These are phyloP conservation scores for Paramecium octaurelia DNA, from an alignment of 73 alveolate species.

Conservation along the genomic window DNA sequence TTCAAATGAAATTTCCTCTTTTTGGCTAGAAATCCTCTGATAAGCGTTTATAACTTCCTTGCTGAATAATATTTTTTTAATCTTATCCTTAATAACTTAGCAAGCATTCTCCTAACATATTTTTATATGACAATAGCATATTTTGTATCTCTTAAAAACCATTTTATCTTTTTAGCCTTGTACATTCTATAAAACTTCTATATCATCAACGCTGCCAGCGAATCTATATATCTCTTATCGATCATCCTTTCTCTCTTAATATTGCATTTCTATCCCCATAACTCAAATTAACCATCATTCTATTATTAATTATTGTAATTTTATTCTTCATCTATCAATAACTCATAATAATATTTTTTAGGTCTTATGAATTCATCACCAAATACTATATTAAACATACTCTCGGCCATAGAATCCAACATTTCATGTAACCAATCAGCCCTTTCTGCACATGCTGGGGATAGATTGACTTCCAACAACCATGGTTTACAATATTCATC, in stretches of 20 bases:
- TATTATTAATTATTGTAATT: slow-evolving; percentile 46
- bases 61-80: background rate
- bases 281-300: slow-evolving; percentile 39
- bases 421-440: slow-evolving; percentile 76
- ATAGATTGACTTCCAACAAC: slow-evolving; percentile 77
- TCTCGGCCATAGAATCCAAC: slow-evolving; percentile 76
- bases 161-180: background rate
- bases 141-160: slow-evolving; percentile 26
- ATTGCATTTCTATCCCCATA: slow-evolving; percentile 66
- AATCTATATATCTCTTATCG: slow-evolving; percentile 53
- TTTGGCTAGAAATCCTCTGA: slow-evolving; percentile 48
- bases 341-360: background rate
- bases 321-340: slow-evolving; percentile 14
- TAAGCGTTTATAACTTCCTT: background rate
- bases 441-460: slow-evolving; percentile 86
- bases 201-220: slow-evolving; percentile 44
- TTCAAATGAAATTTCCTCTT: background rate
- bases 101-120: slow-evolving; percentile 34
- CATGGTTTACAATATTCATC: slow-evolving; percentile 81
- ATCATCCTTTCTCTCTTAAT: slow-evolving; percentile 62
- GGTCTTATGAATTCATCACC: slow-evolving; percentile 11
- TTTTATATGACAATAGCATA: slow-evolving; percentile 5
- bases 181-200: slow-evolving; percentile 60
- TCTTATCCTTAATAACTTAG: background rate
- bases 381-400: slow-evolving; percentile 67